Conservation (phyloP, 2,329 filamentous ascomycete species). For the Diplodia intermedia region DNA sequence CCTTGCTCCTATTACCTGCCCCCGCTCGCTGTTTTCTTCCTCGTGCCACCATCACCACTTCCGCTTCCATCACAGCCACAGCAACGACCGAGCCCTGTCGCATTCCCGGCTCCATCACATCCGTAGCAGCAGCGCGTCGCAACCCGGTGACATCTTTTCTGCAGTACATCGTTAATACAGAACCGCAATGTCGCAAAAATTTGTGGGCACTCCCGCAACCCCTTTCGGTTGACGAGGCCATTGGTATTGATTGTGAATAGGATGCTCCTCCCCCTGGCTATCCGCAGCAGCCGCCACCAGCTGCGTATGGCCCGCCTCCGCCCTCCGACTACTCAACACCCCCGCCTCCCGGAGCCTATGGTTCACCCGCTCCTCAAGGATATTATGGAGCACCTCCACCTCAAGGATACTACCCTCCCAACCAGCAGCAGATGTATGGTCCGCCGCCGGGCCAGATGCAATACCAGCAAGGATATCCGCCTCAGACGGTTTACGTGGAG, state of each 20-base stretch:
- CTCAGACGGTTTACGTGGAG: constrained; percentile 8
- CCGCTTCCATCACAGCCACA: neutral
- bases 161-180: neutral
- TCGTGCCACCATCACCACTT: neutral
- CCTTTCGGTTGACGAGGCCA: neutral
- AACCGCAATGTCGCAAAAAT: constrained; percentile 19
- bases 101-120: neutral
- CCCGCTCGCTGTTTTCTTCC: neutral
- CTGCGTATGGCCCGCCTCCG: constrained; percentile 19
- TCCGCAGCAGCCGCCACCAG: constrained; percentile 23
- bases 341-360: constrained; percentile 7
- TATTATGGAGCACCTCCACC: constrained; percentile 17
- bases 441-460: constrained; percentile 22
- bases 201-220: neutral
- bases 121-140: constrained; percentile 2
- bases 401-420: constrained; percentile 22
- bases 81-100: neutral
- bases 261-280: constrained; percentile 26
- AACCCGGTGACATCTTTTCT: neutral
- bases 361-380: constrained; percentile 5
- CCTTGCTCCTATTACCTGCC: neutral
- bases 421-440: constrained; percentile 19
- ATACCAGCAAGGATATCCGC: constrained; percentile 27
- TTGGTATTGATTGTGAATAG: neutral
- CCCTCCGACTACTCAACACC: constrained; percentile 22